A percentile compares a stretch with the other conserved stretches of the same genome.
Evolutionary conservation across 768 basidiomycete species (phyloP).

Genomic region (Boletus subcaerulescens): DNA sequence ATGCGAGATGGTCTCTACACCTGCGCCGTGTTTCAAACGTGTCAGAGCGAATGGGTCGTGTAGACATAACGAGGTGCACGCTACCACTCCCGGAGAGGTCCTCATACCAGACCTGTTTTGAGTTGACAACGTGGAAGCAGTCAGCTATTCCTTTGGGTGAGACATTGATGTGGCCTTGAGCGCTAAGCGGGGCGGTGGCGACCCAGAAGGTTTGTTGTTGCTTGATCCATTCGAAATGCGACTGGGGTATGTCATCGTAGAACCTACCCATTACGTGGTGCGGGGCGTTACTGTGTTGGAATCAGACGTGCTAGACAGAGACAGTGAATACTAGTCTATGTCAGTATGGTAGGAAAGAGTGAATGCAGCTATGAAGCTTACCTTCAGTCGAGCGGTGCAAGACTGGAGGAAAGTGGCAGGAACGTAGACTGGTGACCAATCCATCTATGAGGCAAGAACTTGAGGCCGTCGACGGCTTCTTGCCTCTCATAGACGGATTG

Average conservation of each 20-base stretch:
- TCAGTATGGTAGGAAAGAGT: too few relatives aligned
- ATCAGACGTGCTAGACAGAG: too few relatives aligned
- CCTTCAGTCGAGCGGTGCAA: too few relatives aligned
- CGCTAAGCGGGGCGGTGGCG: constrained; percentile 58
- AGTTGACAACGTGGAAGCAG: constrained; percentile 57
- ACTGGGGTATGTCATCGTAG: constrained; percentile 55
- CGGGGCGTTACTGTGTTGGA: too few relatives aligned
- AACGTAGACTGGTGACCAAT: too few relatives aligned
- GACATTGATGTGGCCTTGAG: constrained; percentile 59
- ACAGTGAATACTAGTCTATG: too few relatives aligned
- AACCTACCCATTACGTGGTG: constrained; percentile 38
- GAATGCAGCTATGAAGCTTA: too few relatives aligned
- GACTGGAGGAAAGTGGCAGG: too few relatives aligned
- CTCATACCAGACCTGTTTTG: constrained; percentile 66
- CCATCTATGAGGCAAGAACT: too few relatives aligned
- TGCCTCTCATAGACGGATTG: too few relatives aligned
- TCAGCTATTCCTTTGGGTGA: constrained; percentile 68
- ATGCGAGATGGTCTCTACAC: constrained; percentile 62
- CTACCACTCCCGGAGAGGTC: constrained; percentile 67
- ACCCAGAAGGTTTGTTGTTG: constrained; percentile 73
- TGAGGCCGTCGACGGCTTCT: too few relatives aligned
- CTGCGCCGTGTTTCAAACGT: constrained; percentile 26
- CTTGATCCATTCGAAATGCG: constrained; percentile 53
- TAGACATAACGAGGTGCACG: not conserved
- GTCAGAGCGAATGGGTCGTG: not conserved